Base-by-base conservation (phyloP, 257 asterid species). In the Coffea eugenioides region DNA sequence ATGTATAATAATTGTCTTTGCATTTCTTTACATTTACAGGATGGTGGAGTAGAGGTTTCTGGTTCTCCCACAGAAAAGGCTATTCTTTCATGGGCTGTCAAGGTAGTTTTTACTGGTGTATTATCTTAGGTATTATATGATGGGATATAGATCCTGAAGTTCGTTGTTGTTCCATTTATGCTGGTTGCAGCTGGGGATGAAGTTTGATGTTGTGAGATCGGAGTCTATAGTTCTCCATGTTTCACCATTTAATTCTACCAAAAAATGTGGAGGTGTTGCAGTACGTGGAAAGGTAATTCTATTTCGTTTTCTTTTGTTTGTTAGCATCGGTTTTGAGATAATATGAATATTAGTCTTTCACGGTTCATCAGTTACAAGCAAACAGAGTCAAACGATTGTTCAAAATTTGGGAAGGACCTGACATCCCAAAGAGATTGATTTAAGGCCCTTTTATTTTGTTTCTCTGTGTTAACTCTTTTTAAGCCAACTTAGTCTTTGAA, bases 21-120 rank as follows among this genome's bases (percentile, higher is more conserved):
- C 13, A 39, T 52, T 78, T 69, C 41, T 23, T 52, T 51, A 34
- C 65, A 23, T 69, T 65, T 82, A 0, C 73, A 93, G 98, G 96
- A 92, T 69, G 98, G 98, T 34, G 85, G 78, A 73, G 46, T 81
- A 66, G 98, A 92, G 90, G 86, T 95, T 80, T 95, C 99, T 67
- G 99, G 99, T 77, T 91, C 99, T 80, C 99, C 99, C 79, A 95
- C 99, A 71, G 99, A 95, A 84, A 93, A 93, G 76, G 95, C 98
- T 72, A 87, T 95, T 80, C 99, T 95, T 83, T 88, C 89, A 48
- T 95, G 99, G 99, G 99, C 96, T 73, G 90, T 91, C 80, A 88
- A 93, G 95, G 99, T 95, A 86, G 65, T 75, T 41, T 46, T 49
- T 48, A n/a, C 52, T 36, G 13, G 61, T 59, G 25, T 12, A 69